Percentiles rank a stretch among this genome's conserved stretches.
Evolutionary conservation across 2,329 filamentous ascomycete genomes (phyloP).

Genomic region (Talaromyces sp.): DNA sequence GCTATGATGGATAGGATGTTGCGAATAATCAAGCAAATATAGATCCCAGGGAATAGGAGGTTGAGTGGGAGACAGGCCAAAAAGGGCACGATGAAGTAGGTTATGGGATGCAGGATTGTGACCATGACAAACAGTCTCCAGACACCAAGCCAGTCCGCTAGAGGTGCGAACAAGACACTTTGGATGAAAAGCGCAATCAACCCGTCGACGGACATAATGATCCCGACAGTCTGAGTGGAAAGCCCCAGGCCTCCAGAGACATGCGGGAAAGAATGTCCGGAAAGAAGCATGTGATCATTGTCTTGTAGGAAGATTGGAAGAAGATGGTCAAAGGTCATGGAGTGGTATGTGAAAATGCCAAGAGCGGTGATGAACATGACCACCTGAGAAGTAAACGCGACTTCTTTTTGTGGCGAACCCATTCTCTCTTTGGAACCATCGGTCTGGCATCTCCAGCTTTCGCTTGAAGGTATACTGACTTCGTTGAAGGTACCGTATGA

Average conservation of each 20-base stretch:
- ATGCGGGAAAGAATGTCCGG: conserved; percentile 23
- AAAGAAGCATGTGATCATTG: conserved; percentile 33
- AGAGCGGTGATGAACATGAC: conserved; percentile 74
- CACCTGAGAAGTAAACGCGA: conserved; percentile 59
- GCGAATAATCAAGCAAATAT: conserved; percentile 59
- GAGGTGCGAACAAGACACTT: conserved; percentile 62
- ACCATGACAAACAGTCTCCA: conserved; percentile 63
- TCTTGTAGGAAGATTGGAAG: conserved; percentile 92
- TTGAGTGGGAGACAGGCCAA: conserved; percentile 53
- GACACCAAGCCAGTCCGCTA: conserved; percentile 60
- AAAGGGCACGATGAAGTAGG: conserved; percentile 66
- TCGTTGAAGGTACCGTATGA: conserved; percentile 70
- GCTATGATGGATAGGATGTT: conserved; percentile 65
- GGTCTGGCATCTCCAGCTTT: conserved; percentile 47
- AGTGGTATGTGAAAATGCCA: conserved; percentile 89
- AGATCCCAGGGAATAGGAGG: conserved; percentile 58
- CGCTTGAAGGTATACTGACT: conserved; percentile 50
- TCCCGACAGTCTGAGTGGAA: conserved; percentile 60
- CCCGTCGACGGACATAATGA: conserved; percentile 66
- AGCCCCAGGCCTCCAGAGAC: conserved; percentile 62
- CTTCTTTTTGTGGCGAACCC: conserved; percentile 31
- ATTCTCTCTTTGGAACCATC: conserved; percentile 36
- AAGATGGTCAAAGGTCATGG: conserved; percentile 90
- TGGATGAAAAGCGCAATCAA: conserved; percentile 69
- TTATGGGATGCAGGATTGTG: conserved; percentile 60